Evolutionary conservation across 1,284 basidiomycete genomes (phyloP).

Genomic region (Polyporus tsugae): DNA sequence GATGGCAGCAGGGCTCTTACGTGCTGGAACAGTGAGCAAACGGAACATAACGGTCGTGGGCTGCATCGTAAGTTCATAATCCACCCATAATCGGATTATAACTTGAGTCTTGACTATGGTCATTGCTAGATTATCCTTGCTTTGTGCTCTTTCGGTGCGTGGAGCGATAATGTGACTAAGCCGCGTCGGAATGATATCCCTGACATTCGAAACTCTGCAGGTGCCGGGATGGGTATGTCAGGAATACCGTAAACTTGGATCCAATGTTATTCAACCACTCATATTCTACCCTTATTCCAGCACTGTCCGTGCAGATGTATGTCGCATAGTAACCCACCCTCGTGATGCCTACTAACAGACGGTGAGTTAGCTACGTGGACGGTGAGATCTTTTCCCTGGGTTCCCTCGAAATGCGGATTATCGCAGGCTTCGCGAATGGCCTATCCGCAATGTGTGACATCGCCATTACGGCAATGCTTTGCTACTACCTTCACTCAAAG

Average conservation of each 20-base stretch:
- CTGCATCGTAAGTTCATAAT: background rate
- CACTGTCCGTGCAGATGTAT: background rate
- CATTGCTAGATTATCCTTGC: background rate
- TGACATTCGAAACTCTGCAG: background rate
- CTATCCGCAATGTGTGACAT: background rate
- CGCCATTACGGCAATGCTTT: background rate
- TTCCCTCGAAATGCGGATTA: no score
- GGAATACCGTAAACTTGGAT: no score
- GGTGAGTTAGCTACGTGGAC: no score
- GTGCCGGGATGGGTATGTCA: no score
- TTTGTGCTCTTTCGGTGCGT: background rate
- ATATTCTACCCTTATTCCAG: background rate
- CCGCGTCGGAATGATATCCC: background rate
- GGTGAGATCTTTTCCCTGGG: no score
- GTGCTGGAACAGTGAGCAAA: no score
- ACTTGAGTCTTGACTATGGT: background rate
- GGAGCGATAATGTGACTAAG: no score
- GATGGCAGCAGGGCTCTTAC: background rate
- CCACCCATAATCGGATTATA: background rate
- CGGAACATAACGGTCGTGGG: no score
- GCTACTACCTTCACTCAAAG: background rate
- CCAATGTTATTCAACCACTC: no score
- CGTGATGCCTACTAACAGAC: no score
- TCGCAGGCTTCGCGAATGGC: slow-evolving; percentile 2
- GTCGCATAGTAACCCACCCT: no score